These are phyloP conservation scores for Xylariaceae sp. DNA, from an alignment of 2,329 filamentous ascomycete genomes.

Conservation along the genomic window DNA sequence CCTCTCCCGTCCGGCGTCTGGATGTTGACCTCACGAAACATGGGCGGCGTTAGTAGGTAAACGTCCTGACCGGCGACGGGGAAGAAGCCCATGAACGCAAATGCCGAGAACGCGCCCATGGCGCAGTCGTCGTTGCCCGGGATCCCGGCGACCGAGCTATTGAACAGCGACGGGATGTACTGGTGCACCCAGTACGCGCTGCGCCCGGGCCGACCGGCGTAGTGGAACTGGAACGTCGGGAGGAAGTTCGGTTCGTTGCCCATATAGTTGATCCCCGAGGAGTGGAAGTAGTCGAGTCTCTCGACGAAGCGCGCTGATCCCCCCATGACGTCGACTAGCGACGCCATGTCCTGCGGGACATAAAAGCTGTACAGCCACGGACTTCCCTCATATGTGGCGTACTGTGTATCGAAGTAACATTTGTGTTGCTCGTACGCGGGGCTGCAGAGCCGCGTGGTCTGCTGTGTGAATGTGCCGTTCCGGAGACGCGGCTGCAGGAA, in stretches of 20 bases:
- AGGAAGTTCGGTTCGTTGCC: slow-evolving; percentile 68
- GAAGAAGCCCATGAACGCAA: slow-evolving; percentile 61
- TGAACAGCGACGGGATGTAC: slow-evolving; percentile 73
- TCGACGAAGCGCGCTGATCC: slow-evolving; percentile 62
- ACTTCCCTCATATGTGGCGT: slow-evolving; percentile 52
- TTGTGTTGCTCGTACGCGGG: slow-evolving; percentile 56
- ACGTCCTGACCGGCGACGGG: slow-evolving; percentile 62
- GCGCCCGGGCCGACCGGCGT: slow-evolving; percentile 67
- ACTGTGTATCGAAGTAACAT: slow-evolving; percentile 55
- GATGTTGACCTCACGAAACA: slow-evolving; percentile 56
- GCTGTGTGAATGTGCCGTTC: slow-evolving; percentile 71
- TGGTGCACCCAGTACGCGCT: slow-evolving; percentile 62
- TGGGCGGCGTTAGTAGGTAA: slow-evolving; percentile 58
- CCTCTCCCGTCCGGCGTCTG: slow-evolving; percentile 45
- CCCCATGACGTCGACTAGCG: slow-evolving; percentile 56
- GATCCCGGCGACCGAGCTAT: slow-evolving; percentile 65
- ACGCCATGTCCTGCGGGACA: slow-evolving; percentile 55
- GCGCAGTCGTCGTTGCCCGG: slow-evolving; percentile 64
- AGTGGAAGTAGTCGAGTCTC: slow-evolving; percentile 71
- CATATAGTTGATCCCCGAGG: slow-evolving; percentile 70
- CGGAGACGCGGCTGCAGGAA: slow-evolving; percentile 73
- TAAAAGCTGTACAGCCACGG: slow-evolving; percentile 78
- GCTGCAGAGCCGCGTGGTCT: slow-evolving; percentile 69
- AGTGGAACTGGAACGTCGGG: slow-evolving; percentile 66
- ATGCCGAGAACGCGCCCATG: slow-evolving; percentile 60